A percentile compares a stretch with the other conserved stretches of the same genome.
phyloP scores from a whole-genome alignment of 306 rosid species.

The Vigna radiata region DNA sequence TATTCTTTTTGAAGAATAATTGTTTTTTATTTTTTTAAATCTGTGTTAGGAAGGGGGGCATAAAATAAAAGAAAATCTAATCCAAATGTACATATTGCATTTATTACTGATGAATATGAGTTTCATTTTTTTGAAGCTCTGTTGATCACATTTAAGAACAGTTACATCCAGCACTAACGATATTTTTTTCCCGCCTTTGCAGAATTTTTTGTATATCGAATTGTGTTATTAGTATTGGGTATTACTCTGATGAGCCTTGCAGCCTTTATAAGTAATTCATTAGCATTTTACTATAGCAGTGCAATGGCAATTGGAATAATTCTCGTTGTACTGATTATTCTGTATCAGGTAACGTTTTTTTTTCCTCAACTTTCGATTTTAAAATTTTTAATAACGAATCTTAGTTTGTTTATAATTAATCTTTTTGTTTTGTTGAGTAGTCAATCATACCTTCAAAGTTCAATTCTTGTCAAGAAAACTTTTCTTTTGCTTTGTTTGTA shows the following conservation, averaged over 20 bases:
- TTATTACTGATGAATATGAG: constrained; percentile 26
- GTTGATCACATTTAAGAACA: constrained; percentile 12
- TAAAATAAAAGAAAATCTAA: neutral
- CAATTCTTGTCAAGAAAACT: constrained; percentile 9
- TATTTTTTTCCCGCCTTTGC: constrained; percentile 47
- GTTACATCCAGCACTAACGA: constrained; percentile 21
- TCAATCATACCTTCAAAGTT: neutral
- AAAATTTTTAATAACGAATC: constrained; percentile 11
- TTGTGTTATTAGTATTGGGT: constrained; percentile 65
- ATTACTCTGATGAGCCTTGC: constrained; percentile 75
- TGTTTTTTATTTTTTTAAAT: neutral
- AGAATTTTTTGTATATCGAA: constrained; percentile 72
- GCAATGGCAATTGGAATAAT: constrained; percentile 85
- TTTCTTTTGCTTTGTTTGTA: constrained; percentile 11
- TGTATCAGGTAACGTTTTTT: constrained; percentile 76
- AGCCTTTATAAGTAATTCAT: constrained; percentile 69
- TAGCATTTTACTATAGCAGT: constrained; percentile 79
- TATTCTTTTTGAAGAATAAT: neutral
- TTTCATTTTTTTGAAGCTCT: constrained; percentile 31
- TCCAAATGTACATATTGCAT: neutral
- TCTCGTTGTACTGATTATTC: constrained; percentile 82
- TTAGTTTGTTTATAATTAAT: constrained; percentile 19
- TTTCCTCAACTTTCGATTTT: constrained; percentile 19
- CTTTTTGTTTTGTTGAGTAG: constrained; percentile 20
- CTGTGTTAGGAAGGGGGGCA: neutral